Evolutionary conservation across 306 rosid species (phyloP).

Genomic region (Cicer yamashitae): DNA sequence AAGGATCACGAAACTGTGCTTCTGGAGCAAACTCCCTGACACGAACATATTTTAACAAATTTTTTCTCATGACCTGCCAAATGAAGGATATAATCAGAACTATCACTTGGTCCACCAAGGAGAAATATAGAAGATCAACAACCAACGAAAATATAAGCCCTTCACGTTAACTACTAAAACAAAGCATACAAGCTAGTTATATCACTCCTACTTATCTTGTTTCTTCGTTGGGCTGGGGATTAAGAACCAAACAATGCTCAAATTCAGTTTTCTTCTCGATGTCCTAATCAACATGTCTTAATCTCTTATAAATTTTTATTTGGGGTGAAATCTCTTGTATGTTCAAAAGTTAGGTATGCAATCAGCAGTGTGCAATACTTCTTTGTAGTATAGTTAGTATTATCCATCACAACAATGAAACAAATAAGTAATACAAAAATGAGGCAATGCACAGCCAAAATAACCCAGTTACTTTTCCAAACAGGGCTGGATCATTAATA

Average conservation of each 20-base stretch:
- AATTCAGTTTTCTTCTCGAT: conserved; percentile 24
- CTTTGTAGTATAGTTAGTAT: background rate
- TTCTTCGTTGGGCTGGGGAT: conserved; percentile 20
- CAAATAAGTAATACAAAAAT: background rate
- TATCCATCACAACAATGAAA: conserved; percentile 15
- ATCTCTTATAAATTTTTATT: conserved; percentile 14
- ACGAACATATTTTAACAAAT: conserved; percentile 69
- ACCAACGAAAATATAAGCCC: background rate
- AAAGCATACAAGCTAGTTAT: background rate
- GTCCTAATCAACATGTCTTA: conserved; percentile 34
- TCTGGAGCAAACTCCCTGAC: conserved; percentile 95
- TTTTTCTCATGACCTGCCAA: conserved; percentile 85
- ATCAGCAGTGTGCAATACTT: conserved; percentile 12
- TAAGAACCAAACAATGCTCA: conserved; percentile 15
- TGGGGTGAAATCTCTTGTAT: background rate
- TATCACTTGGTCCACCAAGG: conserved; percentile 30
- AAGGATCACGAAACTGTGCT: conserved; percentile 69
- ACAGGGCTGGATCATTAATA: too few species aligned
- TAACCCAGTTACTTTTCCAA: background rate
- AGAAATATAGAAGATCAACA: conserved; percentile 33
- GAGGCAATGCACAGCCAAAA: conserved; percentile 20
- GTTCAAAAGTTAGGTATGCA: background rate
- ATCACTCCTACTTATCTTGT: conserved; percentile 5
- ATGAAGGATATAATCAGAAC: conserved; percentile 45
- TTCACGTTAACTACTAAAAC: conserved; percentile 16